Evolutionary conservation across 2,329 filamentous ascomycete species (phyloP).

Genomic region (Ilyonectria mors-panacis): DNA sequence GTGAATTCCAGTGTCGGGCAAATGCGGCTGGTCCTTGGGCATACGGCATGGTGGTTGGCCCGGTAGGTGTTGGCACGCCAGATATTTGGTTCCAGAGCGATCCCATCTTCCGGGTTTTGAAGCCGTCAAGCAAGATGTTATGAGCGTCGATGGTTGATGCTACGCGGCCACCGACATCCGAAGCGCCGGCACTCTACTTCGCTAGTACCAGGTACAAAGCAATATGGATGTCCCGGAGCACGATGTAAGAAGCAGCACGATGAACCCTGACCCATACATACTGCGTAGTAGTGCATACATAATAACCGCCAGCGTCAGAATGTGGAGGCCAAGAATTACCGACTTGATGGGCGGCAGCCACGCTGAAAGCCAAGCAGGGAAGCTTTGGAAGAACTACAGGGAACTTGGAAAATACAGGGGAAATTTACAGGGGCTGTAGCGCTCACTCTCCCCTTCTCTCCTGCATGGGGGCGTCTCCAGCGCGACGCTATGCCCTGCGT

Average conservation of each 20-base stretch:
- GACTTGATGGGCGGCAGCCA: neutral
- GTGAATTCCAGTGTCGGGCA: too few relatives aligned
- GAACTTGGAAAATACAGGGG: neutral
- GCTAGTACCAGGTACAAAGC: too few relatives aligned
- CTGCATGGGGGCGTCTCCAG: too few relatives aligned
- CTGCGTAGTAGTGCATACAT: neutral
- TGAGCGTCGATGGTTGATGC: neutral
- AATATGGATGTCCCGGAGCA: neutral
- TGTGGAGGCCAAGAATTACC: neutral
- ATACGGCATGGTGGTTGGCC: neutral
- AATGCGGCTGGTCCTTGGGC: too few relatives aligned
- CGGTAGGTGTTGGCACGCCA: neutral
- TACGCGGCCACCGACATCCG: neutral
- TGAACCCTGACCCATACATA: neutral
- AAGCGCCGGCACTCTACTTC: too few relatives aligned
- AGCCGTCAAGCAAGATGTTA: too few relatives aligned
- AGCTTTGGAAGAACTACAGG: neutral
- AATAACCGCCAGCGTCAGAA: neutral
- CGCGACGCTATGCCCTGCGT: constrained; percentile 10
- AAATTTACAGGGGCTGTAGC: neutral
- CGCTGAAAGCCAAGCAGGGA: neutral
- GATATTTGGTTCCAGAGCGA: neutral
- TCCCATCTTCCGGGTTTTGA: neutral
- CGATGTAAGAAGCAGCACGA: neutral
- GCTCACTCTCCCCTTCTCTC: neutral